Evolutionary conservation across 2,329 filamentous ascomycete species (phyloP).

Genomic region (Cadophora malorum): DNA sequence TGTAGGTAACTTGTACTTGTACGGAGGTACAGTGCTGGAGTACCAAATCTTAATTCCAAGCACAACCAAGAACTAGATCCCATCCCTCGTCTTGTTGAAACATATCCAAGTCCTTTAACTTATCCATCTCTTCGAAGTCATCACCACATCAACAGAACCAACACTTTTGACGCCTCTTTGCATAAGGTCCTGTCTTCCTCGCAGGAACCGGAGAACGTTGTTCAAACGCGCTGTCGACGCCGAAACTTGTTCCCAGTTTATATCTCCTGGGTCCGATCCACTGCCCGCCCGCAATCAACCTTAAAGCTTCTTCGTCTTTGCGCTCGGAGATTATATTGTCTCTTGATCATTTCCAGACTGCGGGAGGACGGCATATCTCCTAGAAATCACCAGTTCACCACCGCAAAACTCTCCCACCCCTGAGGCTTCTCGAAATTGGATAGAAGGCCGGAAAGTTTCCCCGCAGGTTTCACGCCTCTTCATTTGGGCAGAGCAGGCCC

Average conservation of each 20-base stretch:
- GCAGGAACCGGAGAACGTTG: constrained; percentile 20
- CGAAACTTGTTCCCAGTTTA: constrained; percentile 17
- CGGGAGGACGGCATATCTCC: constrained; percentile 14
- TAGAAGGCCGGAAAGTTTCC: constrained; percentile 25
- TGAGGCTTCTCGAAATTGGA: constrained; percentile 24
- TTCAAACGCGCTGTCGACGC: constrained; percentile 11
- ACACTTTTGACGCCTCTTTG: constrained; percentile 10
- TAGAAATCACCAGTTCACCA: constrained; percentile 12
- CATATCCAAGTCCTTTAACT: not conserved
- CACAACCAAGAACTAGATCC: not conserved
- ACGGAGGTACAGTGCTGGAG: too few species aligned
- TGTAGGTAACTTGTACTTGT: not conserved
- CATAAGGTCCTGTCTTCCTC: constrained; percentile 20
- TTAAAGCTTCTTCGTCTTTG: constrained; percentile 21
- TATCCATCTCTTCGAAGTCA: not conserved
- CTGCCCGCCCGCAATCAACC: not conserved
- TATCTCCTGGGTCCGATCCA: constrained; percentile 18
- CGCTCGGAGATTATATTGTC: constrained; percentile 27
- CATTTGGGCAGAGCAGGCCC: constrained; percentile 21
- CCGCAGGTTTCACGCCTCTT: constrained; percentile 30
- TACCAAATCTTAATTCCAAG: not conserved
- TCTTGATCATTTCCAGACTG: constrained; percentile 24
- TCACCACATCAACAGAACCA: not conserved
- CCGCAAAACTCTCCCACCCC: not conserved
- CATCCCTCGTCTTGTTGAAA: not conserved